Conservation (phyloP, 257 asterid genomes). For the Lycium barbarum region DNA sequence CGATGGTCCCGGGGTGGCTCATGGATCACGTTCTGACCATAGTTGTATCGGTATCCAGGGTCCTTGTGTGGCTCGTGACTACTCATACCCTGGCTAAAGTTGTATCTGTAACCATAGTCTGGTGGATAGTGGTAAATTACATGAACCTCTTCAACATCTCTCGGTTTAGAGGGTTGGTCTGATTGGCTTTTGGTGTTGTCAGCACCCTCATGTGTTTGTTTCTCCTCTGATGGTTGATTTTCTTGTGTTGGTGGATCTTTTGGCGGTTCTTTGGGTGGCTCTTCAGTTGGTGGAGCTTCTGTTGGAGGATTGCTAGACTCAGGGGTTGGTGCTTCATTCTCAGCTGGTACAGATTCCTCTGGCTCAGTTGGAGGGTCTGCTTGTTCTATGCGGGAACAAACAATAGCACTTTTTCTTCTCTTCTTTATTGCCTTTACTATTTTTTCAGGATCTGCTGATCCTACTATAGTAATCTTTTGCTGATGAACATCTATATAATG, state of each 20-base stretch:
- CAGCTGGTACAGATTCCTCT: slow-evolving; percentile 41
- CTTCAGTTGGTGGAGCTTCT: slow-evolving; percentile 52
- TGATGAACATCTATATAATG: slow-evolving; percentile 73
- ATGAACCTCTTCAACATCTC: slow-evolving; percentile 70
- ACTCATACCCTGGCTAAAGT: slow-evolving; percentile 32
- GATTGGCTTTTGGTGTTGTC: slow-evolving; percentile 42
- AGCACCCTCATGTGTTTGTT: slow-evolving; percentile 37
- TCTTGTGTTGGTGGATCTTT: slow-evolving; percentile 52
- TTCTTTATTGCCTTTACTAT: slow-evolving; percentile 81
- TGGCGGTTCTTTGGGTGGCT: slow-evolving; percentile 47
- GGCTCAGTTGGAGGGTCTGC: slow-evolving; percentile 59
- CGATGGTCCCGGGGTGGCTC: slow-evolving; percentile 44
- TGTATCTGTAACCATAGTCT: slow-evolving; percentile 52
- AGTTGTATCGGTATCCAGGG: slow-evolving; percentile 17
- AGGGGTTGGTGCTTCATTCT: slow-evolving; percentile 44
- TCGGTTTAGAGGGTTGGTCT: slow-evolving; percentile 45
- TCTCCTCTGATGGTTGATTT: slow-evolving; percentile 40
- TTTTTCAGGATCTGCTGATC: slow-evolving; percentile 79
- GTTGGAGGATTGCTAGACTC: slow-evolving; percentile 48
- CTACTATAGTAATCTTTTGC: slow-evolving; percentile 75
- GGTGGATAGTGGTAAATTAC: slow-evolving; percentile 73
- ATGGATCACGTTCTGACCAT: slow-evolving; percentile 39
- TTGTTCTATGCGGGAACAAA: slow-evolving; percentile 69
- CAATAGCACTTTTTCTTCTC: slow-evolving; percentile 71
- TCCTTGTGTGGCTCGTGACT: slow-evolving; percentile 14